A percentile compares a stretch with the other conserved stretches of the same genome.
These are phyloP conservation scores for Candida taoyuanica DNA, from an alignment of 805 yeast species.

Conservation along the genomic window DNA sequence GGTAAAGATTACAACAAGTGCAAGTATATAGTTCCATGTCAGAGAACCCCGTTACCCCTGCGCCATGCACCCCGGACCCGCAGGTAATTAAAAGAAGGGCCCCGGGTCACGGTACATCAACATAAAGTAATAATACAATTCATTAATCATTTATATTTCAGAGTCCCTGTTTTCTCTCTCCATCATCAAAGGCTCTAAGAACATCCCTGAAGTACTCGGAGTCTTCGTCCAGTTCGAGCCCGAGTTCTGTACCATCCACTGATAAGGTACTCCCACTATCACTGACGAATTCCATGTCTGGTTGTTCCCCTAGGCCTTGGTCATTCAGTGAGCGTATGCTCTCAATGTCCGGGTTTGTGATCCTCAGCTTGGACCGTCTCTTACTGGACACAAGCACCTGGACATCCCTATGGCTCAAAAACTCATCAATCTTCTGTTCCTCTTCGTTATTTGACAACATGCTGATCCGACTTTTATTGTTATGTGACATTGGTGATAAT, in stretches of 20 bases:
- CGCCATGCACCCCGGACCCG: too few species aligned
- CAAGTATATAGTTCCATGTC: too few species aligned
- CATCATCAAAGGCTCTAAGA: constrained; percentile 33
- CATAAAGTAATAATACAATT: background rate
- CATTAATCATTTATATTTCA: background rate
- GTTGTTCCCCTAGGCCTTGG: too few species aligned
- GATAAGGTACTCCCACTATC: constrained; percentile 9
- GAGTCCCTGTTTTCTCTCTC: constrained; percentile 11
- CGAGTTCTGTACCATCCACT: constrained; percentile 1
- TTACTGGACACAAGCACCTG: constrained; percentile 68
- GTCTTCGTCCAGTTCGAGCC: constrained; percentile 14
- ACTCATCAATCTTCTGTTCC: constrained; percentile 34
- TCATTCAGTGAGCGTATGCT: too few species aligned
- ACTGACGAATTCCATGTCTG: constrained; percentile 5
- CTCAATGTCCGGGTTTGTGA: constrained; percentile 54
- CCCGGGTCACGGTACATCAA: too few species aligned
- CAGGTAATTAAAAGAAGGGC: too few species aligned
- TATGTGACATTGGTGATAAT: constrained; percentile 12
- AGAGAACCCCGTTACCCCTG: too few species aligned
- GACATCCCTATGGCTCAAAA: constrained; percentile 53
- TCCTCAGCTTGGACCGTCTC: constrained; percentile 53
- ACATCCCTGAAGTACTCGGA: constrained; percentile 27
- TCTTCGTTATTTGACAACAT: constrained; percentile 11
- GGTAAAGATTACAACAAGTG: too few species aligned
- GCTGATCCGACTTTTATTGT: constrained; percentile 14